Evolutionary conservation across 1,139 yeast genomes (phyloP).

Genomic region (Yamadazyma oceani): DNA sequence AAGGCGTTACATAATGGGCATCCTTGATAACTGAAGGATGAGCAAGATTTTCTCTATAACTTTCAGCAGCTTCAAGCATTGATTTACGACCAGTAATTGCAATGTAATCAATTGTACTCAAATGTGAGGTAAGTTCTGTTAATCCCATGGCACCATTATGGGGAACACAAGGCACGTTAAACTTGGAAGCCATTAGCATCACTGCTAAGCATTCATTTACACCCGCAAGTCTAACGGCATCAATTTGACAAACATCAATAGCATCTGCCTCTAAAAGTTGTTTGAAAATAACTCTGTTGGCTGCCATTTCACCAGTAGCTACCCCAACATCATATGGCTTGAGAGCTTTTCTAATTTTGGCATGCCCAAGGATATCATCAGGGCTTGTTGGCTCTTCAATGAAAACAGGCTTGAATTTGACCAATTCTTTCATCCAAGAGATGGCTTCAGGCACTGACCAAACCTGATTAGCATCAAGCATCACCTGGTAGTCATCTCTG

Average conservation of each 20-base stretch:
- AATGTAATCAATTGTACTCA: slow-evolving; percentile 37
- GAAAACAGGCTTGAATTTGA: slow-evolving; percentile 36
- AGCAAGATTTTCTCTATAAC: slow-evolving; percentile 17
- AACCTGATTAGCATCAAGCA: slow-evolving; percentile 30
- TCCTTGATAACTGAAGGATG: slow-evolving; percentile 32
- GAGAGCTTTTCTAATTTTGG: slow-evolving; percentile 32
- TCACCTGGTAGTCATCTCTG: slow-evolving; percentile 29
- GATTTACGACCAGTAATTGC: slow-evolving; percentile 27
- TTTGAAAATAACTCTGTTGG: slow-evolving; percentile 38
- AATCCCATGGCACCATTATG: slow-evolving; percentile 43
- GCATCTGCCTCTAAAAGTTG: slow-evolving; percentile 35
- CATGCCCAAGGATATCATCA: slow-evolving; percentile 38
- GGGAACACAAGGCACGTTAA: slow-evolving; percentile 35
- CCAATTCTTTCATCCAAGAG: slow-evolving; percentile 34
- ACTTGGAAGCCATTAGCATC: slow-evolving; percentile 36
- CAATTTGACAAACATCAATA: slow-evolving; percentile 36
- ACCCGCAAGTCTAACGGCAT: slow-evolving; percentile 39
- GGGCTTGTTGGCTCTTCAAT: slow-evolving; percentile 44
- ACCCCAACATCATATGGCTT: slow-evolving; percentile 35
- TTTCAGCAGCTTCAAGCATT: slow-evolving; percentile 20
- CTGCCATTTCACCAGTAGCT: slow-evolving; percentile 44
- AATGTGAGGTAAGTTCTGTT: slow-evolving; percentile 39
- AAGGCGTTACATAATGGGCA: slow-evolving; percentile 36
- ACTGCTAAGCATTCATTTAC: slow-evolving; percentile 40
- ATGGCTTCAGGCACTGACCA: slow-evolving; percentile 43